Percentiles rank a stretch among this genome's conserved stretches.
Conservation (phyloP, 176 grass and related monocot genomes). For the Alopecurus myosuroides region DNA sequence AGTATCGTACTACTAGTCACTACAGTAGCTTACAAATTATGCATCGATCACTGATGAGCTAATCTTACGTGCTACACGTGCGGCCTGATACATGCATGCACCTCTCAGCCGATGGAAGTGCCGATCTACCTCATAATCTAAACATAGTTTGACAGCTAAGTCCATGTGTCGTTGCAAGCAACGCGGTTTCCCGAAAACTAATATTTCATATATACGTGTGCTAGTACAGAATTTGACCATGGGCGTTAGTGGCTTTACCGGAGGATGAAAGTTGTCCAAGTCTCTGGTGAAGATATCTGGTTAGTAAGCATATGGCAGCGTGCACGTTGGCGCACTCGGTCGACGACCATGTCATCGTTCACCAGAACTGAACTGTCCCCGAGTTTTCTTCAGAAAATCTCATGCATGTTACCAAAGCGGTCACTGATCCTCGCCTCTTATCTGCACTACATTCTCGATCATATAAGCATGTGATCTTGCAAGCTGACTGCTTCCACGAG, state of each 20-base stretch:
- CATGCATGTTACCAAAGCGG: not conserved
- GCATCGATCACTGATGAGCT: not conserved
- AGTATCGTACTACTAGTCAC: not conserved
- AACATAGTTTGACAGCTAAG: not conserved
- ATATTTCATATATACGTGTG: not conserved
- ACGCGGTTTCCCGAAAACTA: constrained; percentile 22
- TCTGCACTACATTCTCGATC: not conserved
- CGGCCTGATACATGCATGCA: not conserved
- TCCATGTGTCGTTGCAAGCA: not conserved
- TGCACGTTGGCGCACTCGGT: not conserved
- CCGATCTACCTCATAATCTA: not conserved
- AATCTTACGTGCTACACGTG: constrained; percentile 36
- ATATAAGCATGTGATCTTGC: not conserved
- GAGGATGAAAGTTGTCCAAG: not conserved
- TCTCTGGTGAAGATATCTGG: constrained; percentile 25
- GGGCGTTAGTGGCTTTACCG: not conserved
- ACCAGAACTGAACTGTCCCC: not conserved
- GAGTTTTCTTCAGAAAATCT: not conserved
- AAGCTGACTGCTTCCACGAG: constrained; percentile 1
- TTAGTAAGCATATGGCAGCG: not conserved
- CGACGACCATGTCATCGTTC: not conserved
- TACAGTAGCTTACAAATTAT: not conserved
- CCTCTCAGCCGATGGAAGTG: not conserved
- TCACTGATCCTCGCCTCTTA: not conserved
- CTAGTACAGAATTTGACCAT: not conserved